Conservation (phyloP, 352 stramenopile genomes). For the Blastocystis sp. region DNA sequence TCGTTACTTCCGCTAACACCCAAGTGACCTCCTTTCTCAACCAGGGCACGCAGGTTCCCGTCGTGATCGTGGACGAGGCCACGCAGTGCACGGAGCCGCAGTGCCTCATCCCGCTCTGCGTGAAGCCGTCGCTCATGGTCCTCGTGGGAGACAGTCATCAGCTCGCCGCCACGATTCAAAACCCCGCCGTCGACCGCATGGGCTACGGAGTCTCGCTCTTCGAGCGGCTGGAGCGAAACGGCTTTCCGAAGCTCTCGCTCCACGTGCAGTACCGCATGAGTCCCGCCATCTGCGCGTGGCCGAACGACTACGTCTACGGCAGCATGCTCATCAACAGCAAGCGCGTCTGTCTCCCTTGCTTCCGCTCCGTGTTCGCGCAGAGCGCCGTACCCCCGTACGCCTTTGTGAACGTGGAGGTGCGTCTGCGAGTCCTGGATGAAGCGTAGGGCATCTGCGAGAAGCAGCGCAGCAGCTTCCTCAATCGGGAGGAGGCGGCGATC, state of each 20-base stretch:
- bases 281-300: not conserved
- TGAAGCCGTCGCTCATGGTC: constrained; percentile 7
- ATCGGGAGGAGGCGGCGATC: not conserved
- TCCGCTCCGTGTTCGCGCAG: not conserved
- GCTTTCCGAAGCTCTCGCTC: constrained; percentile 16
- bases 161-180: constrained; percentile 20
- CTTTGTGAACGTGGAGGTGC: not conserved
- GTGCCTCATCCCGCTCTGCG: constrained; percentile 14
- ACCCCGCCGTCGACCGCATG: not conserved
- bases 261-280: constrained; percentile 42
- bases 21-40: constrained; percentile 26
- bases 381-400: not conserved
- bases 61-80: constrained; percentile 45
- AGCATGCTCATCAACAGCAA: constrained; percentile 35
- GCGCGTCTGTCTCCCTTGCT: not conserved
- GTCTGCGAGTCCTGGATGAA: not conserved
- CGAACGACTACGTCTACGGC: constrained; percentile 22
- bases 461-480: not conserved
- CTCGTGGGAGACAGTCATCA: constrained; percentile 37
- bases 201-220: constrained; percentile 36
- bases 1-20: not conserved
- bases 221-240: constrained; percentile 9
- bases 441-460: constrained; percentile 5
- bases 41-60: constrained; percentile 21
- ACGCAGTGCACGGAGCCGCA: constrained; percentile 51